These are phyloP conservation scores for Xylaria scruposa DNA, from an alignment of 495 filamentous ascomycete species.

Conservation along the genomic window DNA sequence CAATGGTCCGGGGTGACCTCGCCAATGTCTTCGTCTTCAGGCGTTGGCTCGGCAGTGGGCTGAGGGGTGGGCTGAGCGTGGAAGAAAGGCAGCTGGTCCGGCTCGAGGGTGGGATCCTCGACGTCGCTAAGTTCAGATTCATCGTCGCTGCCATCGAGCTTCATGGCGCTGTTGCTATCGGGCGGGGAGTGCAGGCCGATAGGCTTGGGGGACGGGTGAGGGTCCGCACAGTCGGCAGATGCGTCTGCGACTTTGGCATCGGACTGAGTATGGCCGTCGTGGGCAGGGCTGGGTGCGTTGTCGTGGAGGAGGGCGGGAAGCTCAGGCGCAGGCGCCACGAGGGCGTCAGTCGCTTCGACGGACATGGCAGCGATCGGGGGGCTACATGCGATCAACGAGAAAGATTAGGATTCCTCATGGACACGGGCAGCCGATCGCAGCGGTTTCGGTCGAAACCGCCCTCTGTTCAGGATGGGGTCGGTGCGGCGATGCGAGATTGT, in stretches of 20 bases:
- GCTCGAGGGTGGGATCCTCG: constrained; percentile 49
- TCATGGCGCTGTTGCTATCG: constrained; percentile 58
- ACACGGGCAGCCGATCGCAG: constrained; percentile 19
- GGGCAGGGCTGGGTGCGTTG: constrained; percentile 12
- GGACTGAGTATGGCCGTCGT: constrained; percentile 19
- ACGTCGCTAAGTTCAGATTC: constrained; percentile 65
- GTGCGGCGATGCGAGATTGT: constrained; percentile 4
- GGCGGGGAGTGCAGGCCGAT: constrained; percentile 57
- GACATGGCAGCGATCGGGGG: constrained; percentile 36
- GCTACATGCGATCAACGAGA: constrained; percentile 42
- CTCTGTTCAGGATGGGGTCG: constrained; percentile 4
- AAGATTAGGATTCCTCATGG: constrained; percentile 25
- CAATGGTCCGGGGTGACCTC: constrained; percentile 84
- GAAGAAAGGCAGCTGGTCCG: constrained; percentile 37
- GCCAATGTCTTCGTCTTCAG: constrained; percentile 71
- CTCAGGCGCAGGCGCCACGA: constrained; percentile 35
- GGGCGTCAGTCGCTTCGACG: constrained; percentile 41
- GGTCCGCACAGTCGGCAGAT: constrained; percentile 13
- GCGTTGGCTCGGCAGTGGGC: constrained; percentile 37
- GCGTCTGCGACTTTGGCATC: constrained; percentile 2
- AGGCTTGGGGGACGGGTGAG: constrained; percentile 38
- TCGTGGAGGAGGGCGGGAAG: constrained; percentile 28
- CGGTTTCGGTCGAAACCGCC: constrained; percentile 21
- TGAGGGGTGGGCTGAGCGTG: constrained; percentile 25
- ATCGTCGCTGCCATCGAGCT: constrained; percentile 52